Evolutionary conservation across 768 basidiomycete genomes (phyloP), one percentile per base, ranked within the genome.

Genomic region (Serpula lacrymans): DNA sequence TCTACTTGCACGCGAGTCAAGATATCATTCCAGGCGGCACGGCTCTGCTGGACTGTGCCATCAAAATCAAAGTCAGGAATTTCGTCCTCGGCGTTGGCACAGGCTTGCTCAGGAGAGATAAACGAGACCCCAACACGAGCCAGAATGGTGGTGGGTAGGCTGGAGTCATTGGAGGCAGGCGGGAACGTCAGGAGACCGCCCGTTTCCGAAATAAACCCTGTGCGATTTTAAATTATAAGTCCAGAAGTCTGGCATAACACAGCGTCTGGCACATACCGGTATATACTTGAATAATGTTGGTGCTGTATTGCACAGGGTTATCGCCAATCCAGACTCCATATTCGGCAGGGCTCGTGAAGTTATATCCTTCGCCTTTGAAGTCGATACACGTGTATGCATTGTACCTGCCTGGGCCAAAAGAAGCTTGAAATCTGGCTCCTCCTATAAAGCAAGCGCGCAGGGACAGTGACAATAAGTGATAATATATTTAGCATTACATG

Each of bases 101-200:
- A 84, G 0, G 82, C 82, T 48, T 82, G 80, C 1, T 67, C 68
- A 16, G 66, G 63, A 4, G 80, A 82, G 37, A 82, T 75, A 47
- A 82, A 71, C 1, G 80, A 82, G 5, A 84, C 71, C n/a, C 82
- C 80, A 3, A 77, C 71, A n/a, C 80, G 75, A 1, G 67, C 78
- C 16, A 80, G 63, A 42, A 84, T 74, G 1, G 68, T 62, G 1
- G 73, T 75, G 7, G 52, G 44, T 23, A 35, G 23, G n/a, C 45
- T 48, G 9, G 45, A 37, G n/a, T 54, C 49, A 5, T 51, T 40
- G 1, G 71, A 67, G 17, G 67, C 61, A 5, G 71, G 75, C 1
- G 53, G 53, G 59, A 79, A 80, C 0, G 74, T 75, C 34, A 80
- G 59, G 6, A 80, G 48, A 2, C 71, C 77, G 10, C 80, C 78